Evolutionary conservation across 2,329 filamentous ascomycete species (phyloP).

Genomic region (Chrysosphaeria jannelii): DNA sequence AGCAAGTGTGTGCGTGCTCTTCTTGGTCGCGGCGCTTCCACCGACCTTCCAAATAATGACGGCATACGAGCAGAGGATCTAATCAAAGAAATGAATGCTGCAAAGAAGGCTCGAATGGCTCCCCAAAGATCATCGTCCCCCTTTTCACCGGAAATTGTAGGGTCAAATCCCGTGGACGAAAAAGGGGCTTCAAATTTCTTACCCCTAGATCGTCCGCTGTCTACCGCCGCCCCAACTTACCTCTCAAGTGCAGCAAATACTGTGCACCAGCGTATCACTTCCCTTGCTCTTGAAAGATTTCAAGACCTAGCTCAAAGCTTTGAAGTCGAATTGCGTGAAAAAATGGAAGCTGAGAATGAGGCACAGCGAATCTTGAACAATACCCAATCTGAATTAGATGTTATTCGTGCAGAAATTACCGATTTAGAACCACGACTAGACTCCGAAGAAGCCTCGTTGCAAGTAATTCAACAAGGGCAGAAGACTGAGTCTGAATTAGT

Average conservation of each 20-base stretch:
- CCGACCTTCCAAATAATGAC: conserved; percentile 54
- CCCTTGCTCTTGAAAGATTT: conserved; percentile 40
- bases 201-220: background rate
- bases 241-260: conserved; percentile 36
- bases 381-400: conserved; percentile 34
- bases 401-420: conserved; percentile 25
- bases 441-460: conserved; percentile 19
- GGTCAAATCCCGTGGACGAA: conserved; percentile 21
- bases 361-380: conserved; percentile 33
- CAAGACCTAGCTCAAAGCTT: conserved; percentile 38
- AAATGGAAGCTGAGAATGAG: conserved; percentile 37
- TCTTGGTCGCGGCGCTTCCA: conserved; percentile 50
- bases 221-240: conserved; percentile 12
- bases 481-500: conserved; percentile 11
- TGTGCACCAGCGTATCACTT: conserved; percentile 36
- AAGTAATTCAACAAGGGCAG: conserved; percentile 20
- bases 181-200: conserved; percentile 12
- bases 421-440: conserved; percentile 25
- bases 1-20: conserved; percentile 66
- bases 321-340: conserved; percentile 46
- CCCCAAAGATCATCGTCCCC: conserved; percentile 49
- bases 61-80: conserved; percentile 65
- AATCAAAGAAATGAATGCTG: conserved; percentile 44
- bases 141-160: conserved; percentile 31
- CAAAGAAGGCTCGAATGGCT: conserved; percentile 30